phyloP scores from a whole-genome alignment of 192 early-diverging fungal genomes.

The Lunasporangiospora selenospora region DNA sequence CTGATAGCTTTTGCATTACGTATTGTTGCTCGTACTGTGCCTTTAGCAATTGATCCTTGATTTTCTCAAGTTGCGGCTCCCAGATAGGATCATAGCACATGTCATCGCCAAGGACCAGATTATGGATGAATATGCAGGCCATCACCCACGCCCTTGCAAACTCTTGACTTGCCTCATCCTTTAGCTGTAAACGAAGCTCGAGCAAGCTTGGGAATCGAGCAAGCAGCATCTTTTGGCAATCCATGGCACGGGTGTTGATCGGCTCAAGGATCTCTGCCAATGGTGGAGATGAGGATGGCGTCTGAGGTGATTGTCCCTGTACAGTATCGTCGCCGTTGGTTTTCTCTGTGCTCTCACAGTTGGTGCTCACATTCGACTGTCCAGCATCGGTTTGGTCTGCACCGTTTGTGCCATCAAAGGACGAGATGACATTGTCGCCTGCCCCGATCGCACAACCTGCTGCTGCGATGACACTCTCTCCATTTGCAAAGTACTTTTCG shows the following conservation, averaged over 20 bases:
- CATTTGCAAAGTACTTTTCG: constrained; percentile 5
- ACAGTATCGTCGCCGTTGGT: no score
- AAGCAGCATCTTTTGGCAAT: constrained; percentile 24
- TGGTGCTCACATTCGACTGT: no score
- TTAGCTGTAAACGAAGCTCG: constrained; percentile 30
- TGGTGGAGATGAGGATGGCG: no score
- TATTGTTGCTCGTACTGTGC: neutral
- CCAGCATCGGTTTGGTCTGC: no score
- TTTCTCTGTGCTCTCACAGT: no score
- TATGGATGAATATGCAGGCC: constrained; percentile 37
- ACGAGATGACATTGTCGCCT: constrained; percentile 3
- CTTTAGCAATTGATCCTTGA: constrained; percentile 4
- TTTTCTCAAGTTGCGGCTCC: constrained; percentile 19
- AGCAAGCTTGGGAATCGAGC: constrained; percentile 40
- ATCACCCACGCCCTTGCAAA: constrained; percentile 16
- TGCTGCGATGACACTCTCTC: constrained; percentile 14
- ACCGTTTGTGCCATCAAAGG: no score
- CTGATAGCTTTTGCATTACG: neutral
- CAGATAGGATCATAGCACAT: constrained; percentile 11
- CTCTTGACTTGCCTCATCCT: constrained; percentile 14
- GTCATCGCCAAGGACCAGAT: constrained; percentile 32
- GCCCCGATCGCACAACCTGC: neutral
- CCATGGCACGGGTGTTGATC: constrained; percentile 17
- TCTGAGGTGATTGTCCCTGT: no score
- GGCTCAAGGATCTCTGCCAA: neutral